Evolutionary conservation across 805 yeast genomes (phyloP), one percentile per base, ranked within the genome.

Genomic region (Kazachstania psychrophila): DNA sequence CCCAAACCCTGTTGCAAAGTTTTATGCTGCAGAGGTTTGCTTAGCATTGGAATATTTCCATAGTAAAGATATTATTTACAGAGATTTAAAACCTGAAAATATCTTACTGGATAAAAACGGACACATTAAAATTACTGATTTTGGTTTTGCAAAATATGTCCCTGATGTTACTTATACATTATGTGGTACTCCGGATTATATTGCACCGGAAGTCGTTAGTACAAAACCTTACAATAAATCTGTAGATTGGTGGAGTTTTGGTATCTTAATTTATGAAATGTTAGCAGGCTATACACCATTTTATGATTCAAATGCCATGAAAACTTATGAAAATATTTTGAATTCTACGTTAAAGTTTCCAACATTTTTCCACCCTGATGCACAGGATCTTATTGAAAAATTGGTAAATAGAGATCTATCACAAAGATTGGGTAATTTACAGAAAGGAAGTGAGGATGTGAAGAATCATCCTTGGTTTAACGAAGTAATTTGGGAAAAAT

Each of bases 241-340:
- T 11, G 95, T 87, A 27, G 96, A 87, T 60, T 87, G 96, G 96
- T 87, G 96, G 96, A 84, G 95, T 2, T 72, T 87, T 48, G 96
- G 96, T 9, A 83, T 87, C 25, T 68, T 87, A 36, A 84, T 87
- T 25, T 87, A 76, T 59, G 96, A 87, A 62, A 87, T 87, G 96
- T 70, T 87, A 46, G 83, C 95, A 3, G 96, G 96, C 8, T 82
- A 82, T 62, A 88, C 96, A 4, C 96, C 96, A 18, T 87, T 87
- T 56, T 87, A 85, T 62, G 95, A 86, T 54, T 74, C 84, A 20
- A 79, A 88, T 11, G 95, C 95, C 39, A 84, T 87, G 84, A 85
- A 85, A 55, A 86, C 96, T 2, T 87, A 87, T 61, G 95, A 87
- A 54, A 87, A 87, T 56, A 88, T 87, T 46, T 65, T 87, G 42